These are phyloP conservation scores for Pelagophyceae sp. DNA, from an alignment of 352 stramenopile genomes.

Conservation along the genomic window DNA sequence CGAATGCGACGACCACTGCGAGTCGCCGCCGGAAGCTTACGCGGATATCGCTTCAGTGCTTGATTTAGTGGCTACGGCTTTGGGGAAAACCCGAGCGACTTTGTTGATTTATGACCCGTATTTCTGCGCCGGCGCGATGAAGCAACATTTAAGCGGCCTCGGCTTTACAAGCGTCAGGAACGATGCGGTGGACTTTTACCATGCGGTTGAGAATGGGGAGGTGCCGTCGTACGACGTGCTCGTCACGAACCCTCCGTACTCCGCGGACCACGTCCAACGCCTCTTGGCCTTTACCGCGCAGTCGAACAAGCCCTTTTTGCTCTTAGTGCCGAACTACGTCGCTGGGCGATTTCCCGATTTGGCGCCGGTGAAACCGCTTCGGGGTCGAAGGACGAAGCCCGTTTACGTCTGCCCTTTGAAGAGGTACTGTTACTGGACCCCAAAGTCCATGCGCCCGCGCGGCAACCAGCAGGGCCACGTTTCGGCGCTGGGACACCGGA, in stretches of 20 bases:
- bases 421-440: slow-evolving; percentile 52
- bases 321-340: slow-evolving; percentile 10
- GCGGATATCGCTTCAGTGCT: slow-evolving; percentile 44
- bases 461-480: slow-evolving; percentile 29
- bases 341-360: background rate
- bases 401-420: slow-evolving; percentile 56
- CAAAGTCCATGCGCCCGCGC: slow-evolving; percentile 38
- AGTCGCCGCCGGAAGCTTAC: slow-evolving; percentile 49
- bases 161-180: slow-evolving; percentile 49
- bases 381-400: slow-evolving; percentile 27
- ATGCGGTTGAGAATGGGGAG: slow-evolving; percentile 25
- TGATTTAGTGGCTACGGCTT: background rate
- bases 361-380: slow-evolving; percentile 7
- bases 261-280: slow-evolving; percentile 40
- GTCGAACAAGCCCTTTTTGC: background rate
- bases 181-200: slow-evolving; percentile 49
- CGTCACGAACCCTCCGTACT: slow-evolving; percentile 58
- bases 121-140: slow-evolving; percentile 47
- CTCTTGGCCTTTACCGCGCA: background rate
- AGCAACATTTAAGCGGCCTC: slow-evolving; percentile 38
- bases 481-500: background rate
- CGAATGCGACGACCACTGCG: slow-evolving; percentile 54
- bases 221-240: slow-evolving; percentile 46
- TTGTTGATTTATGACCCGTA: slow-evolving; percentile 49
- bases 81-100: slow-evolving; percentile 1